Percentiles rank a stretch among this genome's conserved stretches.
Conservation (phyloP, 148 eudicot species). For the Bassia scoparia region DNA sequence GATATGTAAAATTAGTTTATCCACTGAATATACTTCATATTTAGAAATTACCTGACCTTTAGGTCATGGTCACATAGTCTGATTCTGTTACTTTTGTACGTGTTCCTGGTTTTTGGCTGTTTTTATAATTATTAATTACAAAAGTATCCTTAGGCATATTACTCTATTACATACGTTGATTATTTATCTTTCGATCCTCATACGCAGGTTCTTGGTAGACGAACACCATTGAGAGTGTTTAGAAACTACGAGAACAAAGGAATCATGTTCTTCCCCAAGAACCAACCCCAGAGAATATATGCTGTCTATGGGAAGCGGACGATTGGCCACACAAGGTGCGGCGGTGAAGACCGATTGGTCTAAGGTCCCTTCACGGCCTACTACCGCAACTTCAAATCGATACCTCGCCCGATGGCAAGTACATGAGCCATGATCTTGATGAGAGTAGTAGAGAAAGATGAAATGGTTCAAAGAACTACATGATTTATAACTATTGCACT, state of each 20-base stretch:
- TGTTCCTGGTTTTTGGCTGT: no score
- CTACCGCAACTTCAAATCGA: constrained; percentile 37
- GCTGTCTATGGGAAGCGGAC: constrained; percentile 47
- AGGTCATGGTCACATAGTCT: no score
- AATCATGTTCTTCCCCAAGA: constrained; percentile 35
- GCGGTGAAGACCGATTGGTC: constrained; percentile 46
- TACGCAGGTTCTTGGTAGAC: constrained; percentile 35
- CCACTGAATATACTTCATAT: no score
- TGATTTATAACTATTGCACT: constrained; percentile 44
- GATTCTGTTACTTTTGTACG: no score
- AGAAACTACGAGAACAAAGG: constrained; percentile 34
- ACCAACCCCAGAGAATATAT: constrained; percentile 39
- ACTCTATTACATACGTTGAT: background rate
- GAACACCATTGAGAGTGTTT: constrained; percentile 40
- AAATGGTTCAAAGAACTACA: constrained; percentile 39
- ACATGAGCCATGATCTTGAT: constrained; percentile 38
- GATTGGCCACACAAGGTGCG: constrained; percentile 48
- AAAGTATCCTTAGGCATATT: no score
- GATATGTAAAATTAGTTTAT: no score
- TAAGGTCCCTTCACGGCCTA: constrained; percentile 39
- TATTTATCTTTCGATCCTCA: no score
- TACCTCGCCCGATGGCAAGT: background rate
- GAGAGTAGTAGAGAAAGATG: constrained; percentile 26
- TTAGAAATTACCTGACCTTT: no score
- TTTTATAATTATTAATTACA: no score